phyloP scores from a whole-genome alignment of 2,329 filamentous ascomycete species.

The Epichloe sylvatica region DNA sequence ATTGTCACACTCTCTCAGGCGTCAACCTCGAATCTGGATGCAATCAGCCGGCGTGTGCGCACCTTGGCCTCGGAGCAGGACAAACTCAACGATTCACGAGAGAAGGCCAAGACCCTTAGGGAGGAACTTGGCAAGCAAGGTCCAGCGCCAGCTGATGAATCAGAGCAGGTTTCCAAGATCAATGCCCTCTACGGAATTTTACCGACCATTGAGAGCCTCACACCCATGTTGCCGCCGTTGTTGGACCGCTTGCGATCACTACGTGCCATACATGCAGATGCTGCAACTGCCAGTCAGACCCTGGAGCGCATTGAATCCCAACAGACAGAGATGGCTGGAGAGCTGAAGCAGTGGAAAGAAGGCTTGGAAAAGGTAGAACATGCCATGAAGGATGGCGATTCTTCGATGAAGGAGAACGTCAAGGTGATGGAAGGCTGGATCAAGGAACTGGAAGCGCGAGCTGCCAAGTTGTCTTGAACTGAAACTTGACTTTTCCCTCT shows the following conservation, averaged over 20 bases:
- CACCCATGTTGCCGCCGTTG: slow-evolving; percentile 71
- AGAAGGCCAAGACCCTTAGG: slow-evolving; percentile 46
- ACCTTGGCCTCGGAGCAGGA: slow-evolving; percentile 61
- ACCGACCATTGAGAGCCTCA: slow-evolving; percentile 73
- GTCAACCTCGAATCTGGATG: slow-evolving; percentile 58
- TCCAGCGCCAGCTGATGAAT: slow-evolving; percentile 32
- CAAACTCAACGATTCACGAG: slow-evolving; percentile 50
- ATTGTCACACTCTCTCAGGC: slow-evolving; percentile 61
- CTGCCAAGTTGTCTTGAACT: slow-evolving; percentile 41
- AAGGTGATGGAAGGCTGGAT: slow-evolving; percentile 82
- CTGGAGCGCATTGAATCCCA: slow-evolving; percentile 63
- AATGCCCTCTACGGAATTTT: slow-evolving; percentile 83
- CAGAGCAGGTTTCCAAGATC: slow-evolving; percentile 72
- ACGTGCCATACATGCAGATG: slow-evolving; percentile 72
- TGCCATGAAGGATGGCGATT: slow-evolving; percentile 56
- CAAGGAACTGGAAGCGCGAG: slow-evolving; percentile 65
- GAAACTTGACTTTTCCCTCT: too few species aligned
- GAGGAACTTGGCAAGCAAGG: slow-evolving; percentile 41
- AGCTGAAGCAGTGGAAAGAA: slow-evolving; percentile 76
- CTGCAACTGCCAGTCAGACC: slow-evolving; percentile 65
- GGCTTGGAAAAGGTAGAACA: slow-evolving; percentile 67
- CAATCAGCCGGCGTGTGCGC: slow-evolving; percentile 54
- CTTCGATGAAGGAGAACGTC: slow-evolving; percentile 63
- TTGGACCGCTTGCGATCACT: slow-evolving; percentile 76
- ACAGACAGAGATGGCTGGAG: slow-evolving; percentile 68